These are phyloP conservation scores for Coleophoma eucalyptorum DNA, from an alignment of 2,329 filamentous ascomycete genomes.

Conservation along the genomic window DNA sequence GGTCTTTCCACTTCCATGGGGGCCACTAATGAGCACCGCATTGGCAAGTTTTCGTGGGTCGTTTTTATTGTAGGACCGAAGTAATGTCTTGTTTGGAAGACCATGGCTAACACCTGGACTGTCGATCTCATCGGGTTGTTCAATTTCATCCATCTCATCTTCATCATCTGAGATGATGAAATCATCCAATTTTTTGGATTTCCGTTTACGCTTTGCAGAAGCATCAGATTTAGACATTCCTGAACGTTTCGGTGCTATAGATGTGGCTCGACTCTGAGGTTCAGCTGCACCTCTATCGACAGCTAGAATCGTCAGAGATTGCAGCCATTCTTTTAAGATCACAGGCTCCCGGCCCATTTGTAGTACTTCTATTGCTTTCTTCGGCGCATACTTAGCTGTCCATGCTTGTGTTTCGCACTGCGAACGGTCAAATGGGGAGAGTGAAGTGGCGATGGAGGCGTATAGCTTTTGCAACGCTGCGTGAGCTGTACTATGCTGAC, in stretches of 20 bases:
- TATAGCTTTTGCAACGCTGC: conserved; percentile 58
- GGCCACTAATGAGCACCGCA: conserved; percentile 82
- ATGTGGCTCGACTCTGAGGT: conserved; percentile 13
- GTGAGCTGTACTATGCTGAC: conserved; percentile 35
- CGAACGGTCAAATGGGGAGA: conserved; percentile 79
- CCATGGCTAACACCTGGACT: conserved; percentile 30
- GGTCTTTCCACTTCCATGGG: conserved; percentile 88
- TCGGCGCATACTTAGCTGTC: conserved; percentile 82
- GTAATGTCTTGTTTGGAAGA: conserved; percentile 47
- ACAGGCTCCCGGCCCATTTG: conserved; percentile 68
- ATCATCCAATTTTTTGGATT: conserved; percentile 65
- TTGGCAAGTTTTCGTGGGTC: conserved; percentile 57
- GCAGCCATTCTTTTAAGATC: conserved; percentile 78
- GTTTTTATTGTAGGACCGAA: conserved; percentile 40
- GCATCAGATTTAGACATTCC: conserved; percentile 27
- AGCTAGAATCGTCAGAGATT: conserved; percentile 69
- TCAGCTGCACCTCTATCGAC: conserved; percentile 57
- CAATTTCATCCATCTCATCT: conserved; percentile 69
- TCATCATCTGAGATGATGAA: conserved; percentile 81
- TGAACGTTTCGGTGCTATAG: conserved; percentile 7
- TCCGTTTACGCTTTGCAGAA: conserved; percentile 61
- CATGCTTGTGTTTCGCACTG: conserved; percentile 71
- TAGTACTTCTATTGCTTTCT: conserved; percentile 65
- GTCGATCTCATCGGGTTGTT: conserved; percentile 51
- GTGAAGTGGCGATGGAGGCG: conserved; percentile 49